Base-by-base conservation (phyloP, 2,329 filamentous ascomycete genomes). In the Stagonosporopsis tanaceti region DNA sequence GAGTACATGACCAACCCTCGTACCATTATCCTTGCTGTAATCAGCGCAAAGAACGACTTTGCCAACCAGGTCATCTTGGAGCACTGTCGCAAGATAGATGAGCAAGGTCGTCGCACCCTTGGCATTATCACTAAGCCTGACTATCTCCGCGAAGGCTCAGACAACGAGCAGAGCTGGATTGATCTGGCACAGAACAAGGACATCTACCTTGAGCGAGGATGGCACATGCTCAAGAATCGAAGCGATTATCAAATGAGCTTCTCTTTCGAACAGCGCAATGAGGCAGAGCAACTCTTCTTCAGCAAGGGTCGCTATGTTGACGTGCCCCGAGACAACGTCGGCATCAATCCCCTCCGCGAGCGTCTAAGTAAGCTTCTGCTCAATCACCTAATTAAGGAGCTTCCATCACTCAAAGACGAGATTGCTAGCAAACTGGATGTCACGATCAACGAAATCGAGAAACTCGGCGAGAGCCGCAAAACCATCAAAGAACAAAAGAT, bases 121-220 rank as follows among this genome's bases (percentile, higher is more conserved):
- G 83, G 85, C 0, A 80, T 88, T 53, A 80, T 88, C 52, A 88
- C 85, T 0, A 87, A 87, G 63, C 82, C 83, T 0, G 84, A 87
- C 58, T 68, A 72, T 3, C 68, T 82, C 0, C 65, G 63, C 0
- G 50, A 70, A 0, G 78, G 76, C 0, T 77, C 77, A 0, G 69
- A 72, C 0, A 77, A 78, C 5, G 79, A 85, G 54, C 60, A 53
- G 1, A 68, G 59, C 2, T 83, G 78, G 57, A 60, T 81, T 17
- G 66, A 76, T 6, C 57, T 80, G 0, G 76, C 75, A 0, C 68
- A 70, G 50, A 80, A 80, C 60, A 68, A 75, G 22, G 68, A 79
- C 42, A 70, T 79, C 39, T 63, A 68, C 14, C 70, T 81, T 20
- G 64, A 76, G 30, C 76, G 81, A 0, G 83, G 83, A 0, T 86